phyloP scores from a whole-genome alignment of 2,329 filamentous ascomycete species.

The Exophiala lecanii-corni region DNA sequence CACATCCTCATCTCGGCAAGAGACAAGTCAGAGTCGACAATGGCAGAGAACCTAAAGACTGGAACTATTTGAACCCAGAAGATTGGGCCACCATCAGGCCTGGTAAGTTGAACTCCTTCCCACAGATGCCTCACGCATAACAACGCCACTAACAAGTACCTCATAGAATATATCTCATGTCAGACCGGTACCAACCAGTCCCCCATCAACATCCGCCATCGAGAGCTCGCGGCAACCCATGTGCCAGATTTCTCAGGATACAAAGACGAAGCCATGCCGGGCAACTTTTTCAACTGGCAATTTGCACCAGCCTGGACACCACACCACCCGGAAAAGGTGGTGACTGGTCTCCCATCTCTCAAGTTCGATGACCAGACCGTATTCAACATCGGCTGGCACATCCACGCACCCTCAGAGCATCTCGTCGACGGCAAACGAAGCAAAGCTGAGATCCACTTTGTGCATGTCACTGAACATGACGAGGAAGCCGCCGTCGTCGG shows the following conservation, averaged over 20 bases:
- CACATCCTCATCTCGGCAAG: slow-evolving; percentile 20
- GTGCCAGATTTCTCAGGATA: slow-evolving; percentile 40
- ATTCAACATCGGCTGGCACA: slow-evolving; percentile 49
- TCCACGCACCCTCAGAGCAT: slow-evolving; percentile 50
- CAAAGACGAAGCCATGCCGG: slow-evolving; percentile 29
- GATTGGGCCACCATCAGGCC: slow-evolving; percentile 21
- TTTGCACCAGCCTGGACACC: slow-evolving; percentile 46
- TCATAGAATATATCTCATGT: slow-evolving; percentile 40
- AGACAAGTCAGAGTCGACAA: slow-evolving; percentile 17
- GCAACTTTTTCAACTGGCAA: slow-evolving; percentile 47
- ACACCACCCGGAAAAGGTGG: slow-evolving; percentile 33
- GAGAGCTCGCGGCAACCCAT: slow-evolving; percentile 40
- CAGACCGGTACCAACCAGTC: slow-evolving; percentile 50
- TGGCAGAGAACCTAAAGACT: slow-evolving; percentile 19
- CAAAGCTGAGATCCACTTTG: slow-evolving; percentile 47
- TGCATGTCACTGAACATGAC: slow-evolving; percentile 42
- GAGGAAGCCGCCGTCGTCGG: slow-evolving; percentile 44
- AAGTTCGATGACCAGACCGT: slow-evolving; percentile 45
- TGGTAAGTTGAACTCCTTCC: slow-evolving; percentile 8
- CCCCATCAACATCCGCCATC: slow-evolving; percentile 43
- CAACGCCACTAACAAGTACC: neutral
- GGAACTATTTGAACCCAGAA: slow-evolving; percentile 16
- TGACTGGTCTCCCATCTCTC: slow-evolving; percentile 39
- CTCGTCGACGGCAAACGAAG: slow-evolving; percentile 38
- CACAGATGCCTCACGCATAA: neutral